These are phyloP conservation scores for Pichia terricola DNA, from an alignment of 1,139 yeast species.

Conservation along the genomic window DNA sequence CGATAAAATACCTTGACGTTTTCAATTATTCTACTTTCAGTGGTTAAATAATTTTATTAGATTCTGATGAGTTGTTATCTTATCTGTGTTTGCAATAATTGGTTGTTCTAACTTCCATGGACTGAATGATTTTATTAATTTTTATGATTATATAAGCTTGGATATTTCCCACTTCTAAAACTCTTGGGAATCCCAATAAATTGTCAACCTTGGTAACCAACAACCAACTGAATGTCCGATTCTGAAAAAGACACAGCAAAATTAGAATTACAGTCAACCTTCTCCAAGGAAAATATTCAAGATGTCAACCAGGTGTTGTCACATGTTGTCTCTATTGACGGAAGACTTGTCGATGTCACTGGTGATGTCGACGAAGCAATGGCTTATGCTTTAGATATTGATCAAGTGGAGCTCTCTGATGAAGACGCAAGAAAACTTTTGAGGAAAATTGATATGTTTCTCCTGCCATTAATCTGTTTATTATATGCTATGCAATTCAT, in stretches of 20 bases:
- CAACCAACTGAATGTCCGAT: too few species aligned
- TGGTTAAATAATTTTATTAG: too few species aligned
- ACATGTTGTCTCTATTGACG: conserved; percentile 26
- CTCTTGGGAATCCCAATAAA: too few species aligned
- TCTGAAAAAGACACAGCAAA: conserved; percentile 10
- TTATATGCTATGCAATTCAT: conserved; percentile 52
- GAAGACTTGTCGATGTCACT: conserved; percentile 26
- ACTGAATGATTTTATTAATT: too few species aligned
- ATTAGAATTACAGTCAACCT: conserved; percentile 16
- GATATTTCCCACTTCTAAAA: too few species aligned
- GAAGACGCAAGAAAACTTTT: conserved; percentile 29
- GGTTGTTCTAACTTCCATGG: too few species aligned
- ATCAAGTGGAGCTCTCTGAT: conserved; percentile 15
- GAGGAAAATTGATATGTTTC: conserved; percentile 44
- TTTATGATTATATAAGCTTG: too few species aligned
- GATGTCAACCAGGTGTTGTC: conserved; percentile 24
- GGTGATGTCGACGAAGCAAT: conserved; percentile 27
- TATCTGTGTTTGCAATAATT: too few species aligned
- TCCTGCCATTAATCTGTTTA: conserved; percentile 47
- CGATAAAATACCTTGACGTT: too few species aligned
- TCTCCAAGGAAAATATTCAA: conserved; percentile 24
- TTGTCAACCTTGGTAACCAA: too few species aligned
- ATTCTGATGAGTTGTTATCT: too few species aligned
- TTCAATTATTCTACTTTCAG: too few species aligned
- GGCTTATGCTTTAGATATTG: conserved; percentile 21